Percentiles rank a stretch among this genome's conserved stretches.
Evolutionary conservation across 1,139 yeast genomes (phyloP).

Genomic region (Saccharomyces pastorianus): DNA sequence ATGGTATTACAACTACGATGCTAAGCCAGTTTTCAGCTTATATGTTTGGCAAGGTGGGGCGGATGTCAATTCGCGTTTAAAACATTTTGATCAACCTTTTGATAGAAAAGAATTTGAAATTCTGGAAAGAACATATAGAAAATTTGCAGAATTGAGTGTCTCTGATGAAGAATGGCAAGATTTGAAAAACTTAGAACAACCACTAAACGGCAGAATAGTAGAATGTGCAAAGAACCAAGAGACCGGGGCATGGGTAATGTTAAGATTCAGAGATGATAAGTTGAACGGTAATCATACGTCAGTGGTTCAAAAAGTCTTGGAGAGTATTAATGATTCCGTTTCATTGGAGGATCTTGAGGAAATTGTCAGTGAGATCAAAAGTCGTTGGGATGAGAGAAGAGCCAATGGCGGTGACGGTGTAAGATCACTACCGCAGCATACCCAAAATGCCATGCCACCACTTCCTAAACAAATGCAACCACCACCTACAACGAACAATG

Average conservation of each 20-base stretch:
- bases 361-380: constrained; percentile 39
- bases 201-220: constrained; percentile 79
- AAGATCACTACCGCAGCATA: background rate
- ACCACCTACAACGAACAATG: constrained; percentile 6
- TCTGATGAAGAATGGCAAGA: constrained; percentile 75
- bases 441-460: constrained; percentile 3
- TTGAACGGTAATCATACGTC: constrained; percentile 74
- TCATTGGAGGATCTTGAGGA: constrained; percentile 62
- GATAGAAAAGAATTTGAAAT: constrained; percentile 28
- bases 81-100: constrained; percentile 29
- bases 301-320: constrained; percentile 72
- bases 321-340: constrained; percentile 82
- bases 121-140: constrained; percentile 47
- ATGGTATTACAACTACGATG: constrained; percentile 72
- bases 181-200: constrained; percentile 61
- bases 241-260: constrained; percentile 65
- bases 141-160: constrained; percentile 56
- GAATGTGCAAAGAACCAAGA: constrained; percentile 58
- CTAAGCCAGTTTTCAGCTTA: constrained; percentile 60
- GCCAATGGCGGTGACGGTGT: background rate
- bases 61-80: constrained; percentile 29
- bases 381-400: constrained; percentile 44
- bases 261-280: constrained; percentile 91
- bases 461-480: constrained; percentile 3
- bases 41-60: constrained; percentile 71